phyloP scores from a whole-genome alignment of 345 rosid genomes.

The Salix viminalis region DNA sequence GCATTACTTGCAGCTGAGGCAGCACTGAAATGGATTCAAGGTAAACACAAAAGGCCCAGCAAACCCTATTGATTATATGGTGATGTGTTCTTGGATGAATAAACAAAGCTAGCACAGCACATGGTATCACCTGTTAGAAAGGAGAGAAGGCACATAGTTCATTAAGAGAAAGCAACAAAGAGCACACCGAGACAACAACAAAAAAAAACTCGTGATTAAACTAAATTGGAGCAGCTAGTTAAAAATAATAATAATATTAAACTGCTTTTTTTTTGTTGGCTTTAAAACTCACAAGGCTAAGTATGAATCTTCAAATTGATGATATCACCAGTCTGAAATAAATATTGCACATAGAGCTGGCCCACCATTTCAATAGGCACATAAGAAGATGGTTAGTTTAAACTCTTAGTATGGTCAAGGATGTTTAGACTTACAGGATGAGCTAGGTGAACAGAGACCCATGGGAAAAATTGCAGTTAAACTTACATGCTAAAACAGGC shows the following conservation, averaged over 20 bases:
- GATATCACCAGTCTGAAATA: background rate
- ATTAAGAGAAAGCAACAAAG: background rate
- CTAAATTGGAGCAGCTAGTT: background rate
- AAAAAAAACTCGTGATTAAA: background rate
- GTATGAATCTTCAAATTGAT: background rate
- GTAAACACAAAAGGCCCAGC: conserved; percentile 32
- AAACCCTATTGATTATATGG: conserved; percentile 20
- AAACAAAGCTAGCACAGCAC: conserved; percentile 22
- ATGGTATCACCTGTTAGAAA: conserved; percentile 22
- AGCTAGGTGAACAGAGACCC: background rate
- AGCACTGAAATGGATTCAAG: conserved; percentile 31
- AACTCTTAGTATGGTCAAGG: background rate
- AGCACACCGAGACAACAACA: background rate
- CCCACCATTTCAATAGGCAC: background rate
- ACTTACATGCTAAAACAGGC: background rate
- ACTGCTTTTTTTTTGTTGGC: background rate
- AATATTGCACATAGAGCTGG: background rate
- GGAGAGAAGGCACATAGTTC: background rate
- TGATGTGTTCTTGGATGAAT: conserved; percentile 24
- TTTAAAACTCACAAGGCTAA: background rate
- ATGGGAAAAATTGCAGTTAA: background rate
- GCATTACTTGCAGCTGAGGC: conserved; percentile 34
- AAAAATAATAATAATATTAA: too few species aligned
- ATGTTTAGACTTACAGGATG: background rate
- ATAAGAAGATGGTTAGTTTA: background rate